A percentile compares a stretch with the other conserved stretches of the same genome.
These are phyloP conservation scores for Solanum appendiculatum DNA, from an alignment of 257 asterid genomes.

Conservation along the genomic window DNA sequence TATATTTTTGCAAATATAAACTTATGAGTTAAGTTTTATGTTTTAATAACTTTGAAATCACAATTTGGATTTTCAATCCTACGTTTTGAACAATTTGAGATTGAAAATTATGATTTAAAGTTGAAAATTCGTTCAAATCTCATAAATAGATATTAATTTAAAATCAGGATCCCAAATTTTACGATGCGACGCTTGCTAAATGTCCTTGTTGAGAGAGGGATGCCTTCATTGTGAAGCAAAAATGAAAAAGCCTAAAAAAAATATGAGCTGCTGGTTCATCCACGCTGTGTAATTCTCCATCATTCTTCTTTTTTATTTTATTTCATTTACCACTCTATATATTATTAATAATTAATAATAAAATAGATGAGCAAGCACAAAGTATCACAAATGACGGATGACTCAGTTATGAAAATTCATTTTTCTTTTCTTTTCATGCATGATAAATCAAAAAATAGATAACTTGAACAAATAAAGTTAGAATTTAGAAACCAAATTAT, in stretches of 20 bases:
- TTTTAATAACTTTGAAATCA: background rate
- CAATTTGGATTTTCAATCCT: background rate
- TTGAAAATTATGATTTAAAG: background rate
- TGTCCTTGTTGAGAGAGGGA: background rate
- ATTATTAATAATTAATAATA: no score
- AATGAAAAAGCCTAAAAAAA: background rate
- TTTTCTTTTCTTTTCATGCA: no score
- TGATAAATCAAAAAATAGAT: no score
- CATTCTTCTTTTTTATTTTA: background rate
- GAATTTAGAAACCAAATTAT: no score
- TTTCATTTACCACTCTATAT: background rate
- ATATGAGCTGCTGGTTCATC: background rate
- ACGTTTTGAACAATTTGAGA: background rate
- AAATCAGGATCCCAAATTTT: no score
- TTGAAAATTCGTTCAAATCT: background rate
- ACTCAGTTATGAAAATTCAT: no score
- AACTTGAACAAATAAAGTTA: no score
- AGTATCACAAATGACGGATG: no score
- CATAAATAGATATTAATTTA: no score
- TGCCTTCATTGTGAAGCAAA: background rate
- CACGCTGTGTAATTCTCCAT: background rate
- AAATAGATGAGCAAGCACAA: no score
- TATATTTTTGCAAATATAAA: no score
- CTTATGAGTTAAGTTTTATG: background rate
- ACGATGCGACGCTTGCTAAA: background rate